Evolutionary conservation across 768 basidiomycete species (phyloP).

Genomic region (Termitomyces sp.): DNA sequence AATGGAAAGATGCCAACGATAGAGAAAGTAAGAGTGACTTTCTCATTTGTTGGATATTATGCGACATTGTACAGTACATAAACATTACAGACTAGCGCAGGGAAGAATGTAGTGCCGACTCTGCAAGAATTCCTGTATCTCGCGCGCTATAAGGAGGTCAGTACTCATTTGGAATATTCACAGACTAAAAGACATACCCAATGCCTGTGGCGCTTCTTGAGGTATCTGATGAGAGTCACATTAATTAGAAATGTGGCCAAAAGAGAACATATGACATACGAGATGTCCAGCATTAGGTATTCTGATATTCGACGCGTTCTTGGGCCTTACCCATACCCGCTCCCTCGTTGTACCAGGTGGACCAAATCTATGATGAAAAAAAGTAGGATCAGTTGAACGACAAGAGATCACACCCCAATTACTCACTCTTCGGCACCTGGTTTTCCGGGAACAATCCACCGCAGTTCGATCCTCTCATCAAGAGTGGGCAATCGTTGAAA

Average conservation of each 20-base stretch:
- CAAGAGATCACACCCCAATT: neutral
- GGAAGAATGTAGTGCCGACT: slow-evolving; percentile 3
- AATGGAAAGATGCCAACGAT: no score
- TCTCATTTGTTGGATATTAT: neutral
- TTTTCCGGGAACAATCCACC: slow-evolving; percentile 56
- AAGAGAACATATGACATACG: slow-evolving; percentile 25
- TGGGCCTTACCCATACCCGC: slow-evolving; percentile 43
- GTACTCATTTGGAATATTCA: neutral
- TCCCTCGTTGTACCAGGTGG: slow-evolving; percentile 30
- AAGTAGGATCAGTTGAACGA: neutral
- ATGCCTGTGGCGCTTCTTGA: slow-evolving; percentile 37
- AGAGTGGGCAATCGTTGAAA: slow-evolving; percentile 41
- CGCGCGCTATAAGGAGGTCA: slow-evolving; percentile 9
- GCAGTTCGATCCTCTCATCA: slow-evolving; percentile 48
- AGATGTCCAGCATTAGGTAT: slow-evolving; percentile 44
- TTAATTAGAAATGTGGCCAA: neutral
- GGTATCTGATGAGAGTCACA: slow-evolving; percentile 30
- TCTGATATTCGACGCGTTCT: slow-evolving; percentile 40
- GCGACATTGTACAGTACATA: neutral
- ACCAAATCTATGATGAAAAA: slow-evolving; percentile 27
- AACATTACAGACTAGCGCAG: slow-evolving; percentile 6
- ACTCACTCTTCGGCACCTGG: slow-evolving; percentile 35
- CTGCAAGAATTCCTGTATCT: slow-evolving; percentile 15
- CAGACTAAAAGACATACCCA: slow-evolving; percentile 21
- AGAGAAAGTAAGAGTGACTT: neutral